Conservation (phyloP, 495 filamentous ascomycete species). For the Filosporella fistucella region DNA sequence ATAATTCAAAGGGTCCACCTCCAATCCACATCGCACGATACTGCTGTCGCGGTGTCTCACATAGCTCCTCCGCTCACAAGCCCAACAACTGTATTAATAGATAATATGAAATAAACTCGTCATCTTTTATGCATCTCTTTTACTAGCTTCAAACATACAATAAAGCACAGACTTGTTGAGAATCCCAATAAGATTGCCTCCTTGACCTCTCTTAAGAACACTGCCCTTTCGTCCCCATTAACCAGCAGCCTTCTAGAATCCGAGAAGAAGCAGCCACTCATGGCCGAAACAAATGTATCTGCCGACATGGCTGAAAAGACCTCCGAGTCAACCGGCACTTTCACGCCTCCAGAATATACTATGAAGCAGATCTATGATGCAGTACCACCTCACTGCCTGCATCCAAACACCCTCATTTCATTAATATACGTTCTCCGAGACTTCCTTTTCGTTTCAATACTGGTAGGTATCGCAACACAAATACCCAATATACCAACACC, state of each 20-base stretch:
- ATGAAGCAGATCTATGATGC: constrained; percentile 63
- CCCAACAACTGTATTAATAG: constrained; percentile 2
- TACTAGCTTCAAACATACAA: not conserved
- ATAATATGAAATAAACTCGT: constrained; percentile 3
- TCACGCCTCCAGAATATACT: constrained; percentile 48
- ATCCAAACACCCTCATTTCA: constrained; percentile 49
- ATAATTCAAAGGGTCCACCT: no score
- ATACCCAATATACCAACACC: constrained; percentile 38
- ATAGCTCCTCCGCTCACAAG: no score
- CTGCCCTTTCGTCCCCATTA: not conserved
- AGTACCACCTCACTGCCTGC: constrained; percentile 63
- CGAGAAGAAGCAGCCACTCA: not conserved
- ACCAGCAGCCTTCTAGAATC: not conserved
- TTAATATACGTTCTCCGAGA: constrained; percentile 57
- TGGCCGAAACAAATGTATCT: not conserved
- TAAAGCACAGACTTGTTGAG: constrained; percentile 1
- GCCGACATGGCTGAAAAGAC: constrained; percentile 2
- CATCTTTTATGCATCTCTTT: not conserved
- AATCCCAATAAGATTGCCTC: not conserved
- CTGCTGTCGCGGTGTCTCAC: no score
- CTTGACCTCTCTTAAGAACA: not conserved
- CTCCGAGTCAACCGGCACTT: constrained; percentile 29
- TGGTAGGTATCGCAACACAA: constrained; percentile 47
- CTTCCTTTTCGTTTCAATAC: constrained; percentile 38
- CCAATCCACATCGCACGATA: no score